phyloP scores from a whole-genome alignment of 441 rosid species.

The Breynia disticha region DNA sequence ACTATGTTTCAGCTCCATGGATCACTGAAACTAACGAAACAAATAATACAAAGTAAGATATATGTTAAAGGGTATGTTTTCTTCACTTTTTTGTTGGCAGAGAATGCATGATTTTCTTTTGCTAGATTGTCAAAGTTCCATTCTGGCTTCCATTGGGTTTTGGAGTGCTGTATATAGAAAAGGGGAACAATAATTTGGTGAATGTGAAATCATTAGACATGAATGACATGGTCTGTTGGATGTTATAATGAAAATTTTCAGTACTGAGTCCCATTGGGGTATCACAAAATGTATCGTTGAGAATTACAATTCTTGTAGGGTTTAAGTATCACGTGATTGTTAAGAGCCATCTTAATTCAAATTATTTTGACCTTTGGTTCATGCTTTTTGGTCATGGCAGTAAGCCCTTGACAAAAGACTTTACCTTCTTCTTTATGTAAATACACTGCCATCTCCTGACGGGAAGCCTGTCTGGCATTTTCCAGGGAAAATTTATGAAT shows the following conservation, averaged over 20 bases:
- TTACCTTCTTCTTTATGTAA: conserved; percentile 73
- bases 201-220: neutral
- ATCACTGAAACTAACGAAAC: conserved; percentile 74
- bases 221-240: neutral
- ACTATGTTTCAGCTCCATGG: conserved; percentile 79
- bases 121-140: too few relatives aligned
- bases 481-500: conserved; percentile 74
- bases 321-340: neutral
- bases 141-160: too few relatives aligned
- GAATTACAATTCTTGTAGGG: neutral
- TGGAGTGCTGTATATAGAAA: too few relatives aligned
- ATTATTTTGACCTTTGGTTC: conserved; percentile 9
- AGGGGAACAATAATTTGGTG: neutral
- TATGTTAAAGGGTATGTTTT: neutral
- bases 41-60: conserved; percentile 63
- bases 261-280: neutral
- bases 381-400: conserved; percentile 31
- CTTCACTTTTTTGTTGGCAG: neutral
- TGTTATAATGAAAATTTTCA: neutral
- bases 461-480: conserved; percentile 81
- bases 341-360: neutral
- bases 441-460: conserved; percentile 40
- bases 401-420: conserved; percentile 63
- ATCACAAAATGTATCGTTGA: neutral
- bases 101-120: neutral